phyloP scores from a whole-genome alignment of 345 rosid species.

The Durio zibethinus region DNA sequence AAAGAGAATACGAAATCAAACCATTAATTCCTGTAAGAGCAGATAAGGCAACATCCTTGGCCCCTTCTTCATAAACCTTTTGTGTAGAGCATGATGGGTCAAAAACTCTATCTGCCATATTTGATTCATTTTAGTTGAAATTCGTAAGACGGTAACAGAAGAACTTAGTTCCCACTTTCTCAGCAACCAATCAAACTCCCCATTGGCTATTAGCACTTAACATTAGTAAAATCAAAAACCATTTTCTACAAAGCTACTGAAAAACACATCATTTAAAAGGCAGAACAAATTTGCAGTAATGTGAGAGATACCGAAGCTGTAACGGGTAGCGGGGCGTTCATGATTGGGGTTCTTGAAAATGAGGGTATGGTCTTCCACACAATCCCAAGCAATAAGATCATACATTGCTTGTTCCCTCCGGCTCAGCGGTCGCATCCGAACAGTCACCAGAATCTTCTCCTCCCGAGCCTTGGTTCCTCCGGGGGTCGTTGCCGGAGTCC shows the following conservation, averaged over 20 bases:
- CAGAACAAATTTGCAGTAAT: not conserved
- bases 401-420: constrained; percentile 80
- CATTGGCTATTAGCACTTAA: not conserved
- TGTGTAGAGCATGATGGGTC: constrained; percentile 58
- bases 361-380: constrained; percentile 58
- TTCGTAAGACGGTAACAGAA: not conserved
- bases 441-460: constrained; percentile 88
- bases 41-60: constrained; percentile 81
- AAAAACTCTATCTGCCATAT: constrained; percentile 68
- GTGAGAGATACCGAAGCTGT: constrained; percentile 56
- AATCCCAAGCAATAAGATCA: constrained; percentile 94
- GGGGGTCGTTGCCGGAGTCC: constrained; percentile 51
- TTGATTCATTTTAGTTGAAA: not conserved
- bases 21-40: constrained; percentile 90
- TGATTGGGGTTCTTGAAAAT: constrained; percentile 61
- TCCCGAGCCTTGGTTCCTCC: constrained; percentile 60
- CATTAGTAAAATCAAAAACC: not conserved
- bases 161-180: not conserved
- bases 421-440: constrained; percentile 76
- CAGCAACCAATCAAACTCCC: not conserved
- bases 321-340: constrained; percentile 42
- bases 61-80: constrained; percentile 79
- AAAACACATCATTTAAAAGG: not conserved
- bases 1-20: constrained; percentile 1
- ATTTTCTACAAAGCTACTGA: no score